Percentiles rank a stretch among this genome's conserved stretches.
These are phyloP conservation scores for Rhododendron simsii DNA, from an alignment of 148 eudicot genomes.

Conservation along the genomic window DNA sequence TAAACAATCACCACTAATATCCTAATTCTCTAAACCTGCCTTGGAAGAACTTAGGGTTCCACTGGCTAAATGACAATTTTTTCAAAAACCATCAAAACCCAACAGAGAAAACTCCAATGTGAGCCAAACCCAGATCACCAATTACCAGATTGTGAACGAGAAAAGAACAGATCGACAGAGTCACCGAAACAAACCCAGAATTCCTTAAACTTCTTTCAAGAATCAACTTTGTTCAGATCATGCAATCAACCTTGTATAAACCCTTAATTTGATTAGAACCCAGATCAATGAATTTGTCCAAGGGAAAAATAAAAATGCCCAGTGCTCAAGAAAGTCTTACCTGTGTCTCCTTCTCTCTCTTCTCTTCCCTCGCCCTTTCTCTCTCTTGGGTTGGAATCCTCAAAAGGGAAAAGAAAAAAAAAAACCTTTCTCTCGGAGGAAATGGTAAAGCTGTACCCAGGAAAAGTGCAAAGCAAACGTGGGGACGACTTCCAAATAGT, in stretches of 20 bases:
- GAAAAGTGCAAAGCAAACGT: slow-evolving; percentile 43
- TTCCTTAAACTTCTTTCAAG: not conserved
- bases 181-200: not conserved
- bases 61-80: slow-evolving; percentile 1
- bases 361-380: not conserved
- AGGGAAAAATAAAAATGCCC: not conserved
- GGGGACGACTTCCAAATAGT: slow-evolving; percentile 35
- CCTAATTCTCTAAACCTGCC: slow-evolving; percentile 5
- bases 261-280: slow-evolving; percentile 1
- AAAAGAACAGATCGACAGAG: slow-evolving; percentile 13
- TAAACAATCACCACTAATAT: slow-evolving; percentile 20
- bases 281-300: slow-evolving; percentile 9
- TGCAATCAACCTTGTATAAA: not conserved
- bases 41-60: slow-evolving; percentile 11
- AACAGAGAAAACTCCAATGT: slow-evolving; percentile 11
- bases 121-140: slow-evolving; percentile 44
- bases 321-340: slow-evolving; percentile 12
- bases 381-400: not conserved
- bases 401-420: not conserved
- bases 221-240: not conserved
- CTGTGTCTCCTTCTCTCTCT: slow-evolving; percentile 3
- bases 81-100: slow-evolving; percentile 17
- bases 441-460: slow-evolving; percentile 25
- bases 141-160: slow-evolving; percentile 10
- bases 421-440: slow-evolving; percentile 4